Conservation (phyloP, 78 protist genomes). For the Dictyostelium capitatum region DNA sequence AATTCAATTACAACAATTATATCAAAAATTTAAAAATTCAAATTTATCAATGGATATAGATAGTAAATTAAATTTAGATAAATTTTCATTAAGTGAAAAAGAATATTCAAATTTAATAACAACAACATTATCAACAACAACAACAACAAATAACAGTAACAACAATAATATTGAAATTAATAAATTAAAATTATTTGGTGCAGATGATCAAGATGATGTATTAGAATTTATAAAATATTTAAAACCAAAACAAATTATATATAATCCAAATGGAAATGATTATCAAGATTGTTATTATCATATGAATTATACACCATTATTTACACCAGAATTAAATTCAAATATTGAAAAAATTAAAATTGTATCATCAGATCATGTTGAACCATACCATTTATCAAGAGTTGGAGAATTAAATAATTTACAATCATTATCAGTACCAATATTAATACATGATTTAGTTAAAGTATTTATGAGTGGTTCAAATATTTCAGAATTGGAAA, state of each 20-base stretch:
- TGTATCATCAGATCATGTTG: not conserved
- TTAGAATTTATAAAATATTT: not conserved
- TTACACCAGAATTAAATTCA: not conserved
- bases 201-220: not conserved
- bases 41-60: not conserved
- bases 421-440: not conserved
- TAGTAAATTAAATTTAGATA: not conserved
- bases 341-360: not conserved
- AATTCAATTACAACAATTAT: not conserved
- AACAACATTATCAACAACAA: not conserved
- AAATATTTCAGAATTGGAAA: not conserved
- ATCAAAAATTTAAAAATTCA: not conserved
- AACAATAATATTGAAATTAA: not conserved
- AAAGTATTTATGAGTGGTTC: not conserved
- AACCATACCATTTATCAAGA: not conserved
- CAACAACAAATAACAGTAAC: not conserved
- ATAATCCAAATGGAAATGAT: constrained; percentile 8
- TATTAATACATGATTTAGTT: not conserved
- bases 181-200: not conserved
- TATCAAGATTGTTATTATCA: constrained; percentile 3
- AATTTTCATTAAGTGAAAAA: not conserved
- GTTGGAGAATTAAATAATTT: not conserved
- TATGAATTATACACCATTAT: not conserved
- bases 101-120: not conserved
- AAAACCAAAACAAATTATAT: not conserved